Evolutionary conservation across 2,329 filamentous ascomycete genomes (phyloP).

Genomic region (Periconia sp.): DNA sequence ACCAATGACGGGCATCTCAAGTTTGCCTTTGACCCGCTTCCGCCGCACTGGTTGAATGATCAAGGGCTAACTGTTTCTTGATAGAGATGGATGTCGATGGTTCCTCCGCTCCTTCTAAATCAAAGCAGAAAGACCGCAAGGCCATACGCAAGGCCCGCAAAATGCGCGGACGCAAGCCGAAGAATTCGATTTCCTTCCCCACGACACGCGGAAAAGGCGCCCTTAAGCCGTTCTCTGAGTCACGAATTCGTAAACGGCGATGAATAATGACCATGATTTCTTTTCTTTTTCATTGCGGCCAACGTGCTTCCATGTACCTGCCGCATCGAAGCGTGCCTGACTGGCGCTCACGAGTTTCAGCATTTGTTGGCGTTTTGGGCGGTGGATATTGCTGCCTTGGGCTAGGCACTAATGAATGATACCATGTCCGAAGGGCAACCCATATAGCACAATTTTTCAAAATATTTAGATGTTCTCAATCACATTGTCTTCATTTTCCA

Average conservation of each 20-base stretch:
- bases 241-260: conserved; percentile 34
- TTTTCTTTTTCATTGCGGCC: not conserved
- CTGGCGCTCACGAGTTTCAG: conserved; percentile 23
- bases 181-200: conserved; percentile 49
- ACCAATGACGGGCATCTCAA: conserved; percentile 38
- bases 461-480: too few relatives aligned
- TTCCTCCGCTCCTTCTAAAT: conserved; percentile 23
- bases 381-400: conserved; percentile 19
- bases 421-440: conserved; percentile 26
- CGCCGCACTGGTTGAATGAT: conserved; percentile 36
- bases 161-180: conserved; percentile 45
- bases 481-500: too few relatives aligned
- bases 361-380: conserved; percentile 35
- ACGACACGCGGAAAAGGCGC: conserved; percentile 40
- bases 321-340: not conserved
- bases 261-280: conserved; percentile 18
- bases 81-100: conserved; percentile 50
- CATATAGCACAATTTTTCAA: not conserved
- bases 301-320: not conserved
- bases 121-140: conserved; percentile 43
- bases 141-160: conserved; percentile 36
- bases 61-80: conserved; percentile 39
- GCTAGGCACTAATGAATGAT: conserved; percentile 26
- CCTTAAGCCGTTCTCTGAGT: conserved; percentile 39
- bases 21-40: conserved; percentile 46